Evolutionary conservation across 192 early-diverging fungal species (phyloP), one percentile per base, ranked within the genome.

Genomic region (Globomyces pollinis-pini): DNA sequence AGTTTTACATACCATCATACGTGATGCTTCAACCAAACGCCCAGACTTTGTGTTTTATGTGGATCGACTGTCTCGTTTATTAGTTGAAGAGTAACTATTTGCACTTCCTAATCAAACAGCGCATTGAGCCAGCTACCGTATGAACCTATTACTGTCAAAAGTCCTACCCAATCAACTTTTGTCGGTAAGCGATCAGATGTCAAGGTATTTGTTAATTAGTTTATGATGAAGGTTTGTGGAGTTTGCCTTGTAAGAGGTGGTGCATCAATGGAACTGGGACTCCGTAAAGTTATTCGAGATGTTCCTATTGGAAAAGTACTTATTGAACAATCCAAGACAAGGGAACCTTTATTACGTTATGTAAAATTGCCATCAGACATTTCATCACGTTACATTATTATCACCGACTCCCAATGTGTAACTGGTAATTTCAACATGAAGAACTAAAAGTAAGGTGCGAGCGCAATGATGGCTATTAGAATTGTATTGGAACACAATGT

Each of bases 391-490:
- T 72, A 80, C 29, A 86, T 92, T 2, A 57, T 94, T 38, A 69
- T 94, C 38, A 85, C 85, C 74, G 92, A 98, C 70, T 86, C 91
- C n/a, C 86, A 88, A 34, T 80, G 93, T 12, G 88, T 88, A 2
- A 93, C 91, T n/a, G 94, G 94, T n/a, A n/a, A n/a, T n/a, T n/a
- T n/a, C n/a, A n/a, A n/a, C n/a, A n/a, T n/a, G n/a, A n/a, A n/a
- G n/a, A n/a, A n/a, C n/a, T n/a, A n/a, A n/a, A n/a, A n/a, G n/a
- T n/a, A n/a, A n/a, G n/a, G n/a, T 30, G 93, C 93, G 3, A 89
- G 90, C 4, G 93, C 91, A 2, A 61, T 98, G 74, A 98, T 98
- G 94, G 93, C 94, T 13, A 88, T 98, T 35, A 83, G 91, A 33
- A 90, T 95, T 30, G 75, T 95, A 51, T 65, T 91, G 5, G 94